Percentiles rank a stretch among this genome's conserved stretches.
phyloP scores from a whole-genome alignment of 1,284 basidiomycete genomes.

The Boletus sp. region DNA sequence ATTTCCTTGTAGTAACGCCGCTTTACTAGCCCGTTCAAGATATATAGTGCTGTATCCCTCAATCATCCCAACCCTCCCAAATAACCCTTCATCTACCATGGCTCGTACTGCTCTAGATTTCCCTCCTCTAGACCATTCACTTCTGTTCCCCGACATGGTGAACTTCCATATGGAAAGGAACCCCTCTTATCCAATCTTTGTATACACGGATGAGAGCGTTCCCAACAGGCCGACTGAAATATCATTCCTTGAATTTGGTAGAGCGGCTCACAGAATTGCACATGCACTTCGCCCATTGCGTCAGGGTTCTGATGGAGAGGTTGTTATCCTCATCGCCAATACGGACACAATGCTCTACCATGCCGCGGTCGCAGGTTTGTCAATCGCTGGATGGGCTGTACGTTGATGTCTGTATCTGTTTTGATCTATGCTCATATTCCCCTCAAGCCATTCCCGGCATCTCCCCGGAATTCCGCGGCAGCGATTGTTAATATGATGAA shows the following conservation, averaged over 20 bases:
- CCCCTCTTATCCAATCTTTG: conserved; percentile 27
- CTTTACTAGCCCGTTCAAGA: background rate
- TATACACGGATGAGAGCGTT: conserved; percentile 21
- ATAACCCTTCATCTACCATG: conserved; percentile 16
- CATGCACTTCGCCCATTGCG: conserved; percentile 34
- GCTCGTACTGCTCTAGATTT: conserved; percentile 2
- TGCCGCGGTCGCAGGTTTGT: conserved; percentile 34
- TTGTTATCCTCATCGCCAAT: conserved; percentile 41
- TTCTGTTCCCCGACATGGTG: conserved; percentile 31
- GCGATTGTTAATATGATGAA: conserved; percentile 39
- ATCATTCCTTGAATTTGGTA: conserved; percentile 37
- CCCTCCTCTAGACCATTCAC: conserved; percentile 34
- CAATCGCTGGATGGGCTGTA: conserved; percentile 33
- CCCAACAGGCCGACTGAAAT: conserved; percentile 22
- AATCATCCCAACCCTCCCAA: background rate
- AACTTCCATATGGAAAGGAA: conserved; percentile 39
- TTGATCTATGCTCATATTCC: background rate
- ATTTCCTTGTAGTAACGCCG: conserved; percentile 1
- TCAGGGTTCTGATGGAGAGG: conserved; percentile 32
- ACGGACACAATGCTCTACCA: conserved; percentile 42
- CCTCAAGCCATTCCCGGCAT: conserved; percentile 42
- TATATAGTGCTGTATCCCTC: background rate
- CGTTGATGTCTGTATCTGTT: background rate
- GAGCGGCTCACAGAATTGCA: conserved; percentile 39
- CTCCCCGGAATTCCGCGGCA: conserved; percentile 38